Conservation (phyloP, 495 filamentous ascomycete species). For the Oleoguttula mirabilis region DNA sequence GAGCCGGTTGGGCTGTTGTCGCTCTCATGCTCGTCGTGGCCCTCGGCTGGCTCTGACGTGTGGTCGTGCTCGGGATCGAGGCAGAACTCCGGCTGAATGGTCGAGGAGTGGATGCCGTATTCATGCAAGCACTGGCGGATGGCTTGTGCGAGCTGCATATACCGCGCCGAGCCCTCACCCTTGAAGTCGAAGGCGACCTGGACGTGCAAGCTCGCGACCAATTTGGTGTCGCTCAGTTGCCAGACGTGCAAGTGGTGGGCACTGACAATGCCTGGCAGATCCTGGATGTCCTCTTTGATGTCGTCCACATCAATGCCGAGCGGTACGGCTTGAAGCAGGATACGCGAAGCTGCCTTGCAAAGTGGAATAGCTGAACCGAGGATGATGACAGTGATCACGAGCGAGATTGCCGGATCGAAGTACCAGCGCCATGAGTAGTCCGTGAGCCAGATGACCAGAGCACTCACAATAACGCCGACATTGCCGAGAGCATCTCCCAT, state of each 20-base stretch:
- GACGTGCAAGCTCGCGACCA: constrained; percentile 84
- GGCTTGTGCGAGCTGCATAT: constrained; percentile 75
- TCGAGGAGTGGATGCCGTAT: constrained; percentile 94
- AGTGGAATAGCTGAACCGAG: constrained; percentile 81
- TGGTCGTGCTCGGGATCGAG: constrained; percentile 45
- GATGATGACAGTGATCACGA: constrained; percentile 95
- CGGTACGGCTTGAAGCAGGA: constrained; percentile 86
- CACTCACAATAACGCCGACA: constrained; percentile 87
- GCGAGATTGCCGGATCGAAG: constrained; percentile 80
- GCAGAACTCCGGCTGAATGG: constrained; percentile 93
- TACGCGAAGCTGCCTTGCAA: constrained; percentile 83
- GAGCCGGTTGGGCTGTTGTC: constrained; percentile 11
- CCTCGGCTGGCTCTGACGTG: background rate
- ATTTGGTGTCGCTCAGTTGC: constrained; percentile 88
- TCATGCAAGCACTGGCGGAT: constrained; percentile 80
- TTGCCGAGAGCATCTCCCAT: constrained; percentile 95
- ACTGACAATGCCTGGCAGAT: constrained; percentile 68
- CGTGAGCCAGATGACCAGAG: constrained; percentile 84
- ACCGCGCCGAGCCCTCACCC: constrained; percentile 49
- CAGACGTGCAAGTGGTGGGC: constrained; percentile 96
- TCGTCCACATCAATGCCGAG: constrained; percentile 75
- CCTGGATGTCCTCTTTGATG: constrained; percentile 81
- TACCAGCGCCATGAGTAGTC: constrained; percentile 58
- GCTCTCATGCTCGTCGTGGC: constrained; percentile 21
- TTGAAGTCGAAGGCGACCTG: constrained; percentile 56